Base-by-base conservation (phyloP, 2,329 filamentous ascomycete genomes). In the Cytospora paraplurivora region DNA sequence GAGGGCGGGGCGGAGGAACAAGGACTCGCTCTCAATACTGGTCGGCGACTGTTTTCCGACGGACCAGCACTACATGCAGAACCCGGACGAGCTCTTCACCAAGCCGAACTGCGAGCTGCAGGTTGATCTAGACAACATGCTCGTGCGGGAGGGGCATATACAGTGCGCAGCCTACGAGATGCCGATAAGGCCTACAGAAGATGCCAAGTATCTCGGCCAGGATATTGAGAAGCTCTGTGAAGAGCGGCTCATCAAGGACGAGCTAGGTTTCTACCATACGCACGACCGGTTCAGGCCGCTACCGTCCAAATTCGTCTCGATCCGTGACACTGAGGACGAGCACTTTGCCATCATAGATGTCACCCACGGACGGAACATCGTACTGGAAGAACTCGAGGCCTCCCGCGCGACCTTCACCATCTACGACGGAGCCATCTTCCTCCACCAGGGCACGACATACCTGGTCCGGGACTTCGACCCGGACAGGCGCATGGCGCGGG, bases 11-110 rank as follows among this genome's bases (percentile, higher is more conserved):
- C 86, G 95, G 64, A 85, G 94, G 65, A 97, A 97, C 73, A 96
- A 92, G 72, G 95, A 99, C 74, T 96, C 93, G 0, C 80, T 99
- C 3, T 96, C 93, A 0, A 87, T 99, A 2, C 79, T 99, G 0
- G 86, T 99, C 0, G 95, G 93, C 2, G 93, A 97, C 72, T 88
- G 88, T 67, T 97, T 95, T 68, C 88, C 93, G 3, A 92, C 92
- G 0, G 95, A 99, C 73, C 95, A 99, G 73, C 88, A 96, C 73
- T 99, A 96, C 75, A 99, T 99, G 95, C 87, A 91, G 66, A 96
- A 98, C 68, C 95, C 95, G 0, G 89, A 95, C 66, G 92, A 97
- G 74, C 89, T 99, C 32, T 94, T 98, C 76, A 95, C 91, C 0
- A 92, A 92, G 70, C 93, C 93, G 0, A 97, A 97, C 68, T 91